A percentile compares a stretch with the other conserved stretches of the same genome.
Evolutionary conservation across 2,329 filamentous ascomycete genomes (phyloP).

Genomic region (Endothia cerciana): DNA sequence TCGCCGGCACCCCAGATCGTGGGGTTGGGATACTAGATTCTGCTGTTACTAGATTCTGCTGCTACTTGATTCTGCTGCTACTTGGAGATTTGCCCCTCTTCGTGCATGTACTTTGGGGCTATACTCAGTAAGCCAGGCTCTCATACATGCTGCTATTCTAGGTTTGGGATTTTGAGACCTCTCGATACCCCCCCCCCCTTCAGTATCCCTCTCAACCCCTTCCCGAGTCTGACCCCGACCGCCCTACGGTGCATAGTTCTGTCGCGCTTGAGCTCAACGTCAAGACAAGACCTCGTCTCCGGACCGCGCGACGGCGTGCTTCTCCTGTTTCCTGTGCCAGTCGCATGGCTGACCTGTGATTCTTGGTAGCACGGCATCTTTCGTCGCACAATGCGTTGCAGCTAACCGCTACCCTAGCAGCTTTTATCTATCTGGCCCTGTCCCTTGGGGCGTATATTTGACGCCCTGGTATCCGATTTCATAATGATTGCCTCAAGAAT

Average conservation of each 20-base stretch:
- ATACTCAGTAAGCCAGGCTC: conserved; percentile 18
- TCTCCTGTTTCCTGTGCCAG: neutral
- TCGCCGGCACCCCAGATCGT: neutral
- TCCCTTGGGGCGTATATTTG: neutral
- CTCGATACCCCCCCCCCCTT: neutral
- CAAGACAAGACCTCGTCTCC: neutral
- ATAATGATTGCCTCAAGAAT: conserved; percentile 38
- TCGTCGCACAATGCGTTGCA: conserved; percentile 7
- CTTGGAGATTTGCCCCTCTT: neutral
- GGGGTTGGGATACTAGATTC: conserved; percentile 1
- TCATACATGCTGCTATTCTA: conserved; percentile 10
- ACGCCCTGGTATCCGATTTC: conserved; percentile 2
- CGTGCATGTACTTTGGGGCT: neutral
- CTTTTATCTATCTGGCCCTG: neutral
- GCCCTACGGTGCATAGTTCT: neutral
- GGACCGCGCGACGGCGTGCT: conserved; percentile 6
- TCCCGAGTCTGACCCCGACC: neutral
- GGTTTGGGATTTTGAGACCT: conserved; percentile 9
- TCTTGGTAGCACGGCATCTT: conserved; percentile 1
- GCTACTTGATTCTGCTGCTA: neutral
- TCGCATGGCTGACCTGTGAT: conserved; percentile 15
- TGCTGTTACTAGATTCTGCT: no score
- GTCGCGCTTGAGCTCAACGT: neutral
- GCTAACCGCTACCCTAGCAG: neutral
- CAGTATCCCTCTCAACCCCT: conserved; percentile 4